Evolutionary conservation across 331 rosid species (phyloP), one percentile per base, ranked within the genome.

Genomic region (Stylosanthes scabra): DNA sequence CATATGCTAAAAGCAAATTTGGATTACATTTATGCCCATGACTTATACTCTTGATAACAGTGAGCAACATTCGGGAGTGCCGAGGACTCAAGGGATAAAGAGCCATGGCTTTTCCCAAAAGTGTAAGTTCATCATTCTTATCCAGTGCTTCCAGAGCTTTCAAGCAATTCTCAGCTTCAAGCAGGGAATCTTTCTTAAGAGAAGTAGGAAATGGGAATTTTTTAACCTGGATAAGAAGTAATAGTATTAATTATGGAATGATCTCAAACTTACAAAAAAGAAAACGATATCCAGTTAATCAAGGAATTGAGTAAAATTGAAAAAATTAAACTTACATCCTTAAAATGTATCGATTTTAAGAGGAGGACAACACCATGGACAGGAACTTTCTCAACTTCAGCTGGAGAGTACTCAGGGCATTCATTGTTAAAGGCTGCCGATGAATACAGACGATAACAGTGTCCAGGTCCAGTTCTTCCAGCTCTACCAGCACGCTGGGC

Each of bases 181-280:
- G 72, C 70, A 91, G 74, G 40, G 90, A 87, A 13, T 83, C 46
- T 54, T 68, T 78, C 59, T 88, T 85, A 14, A 96, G 90, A 78
- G 95, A 88, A 62, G 99, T 94, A n/a, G 99, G 99, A 88, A 94
- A 94, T 29, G 96, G 99, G 73, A 94, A 94, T 72, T 85, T 87
- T 67, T 76, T 73, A 46, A 94, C 96, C 98, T 90, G 88, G n/a
- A 68, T 67, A 49, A 72, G 6, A 58, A 52, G 56, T 59, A 52
- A 66, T 4, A 66, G 5, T 10, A 45, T 46, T 61, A 7, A 46
- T 13, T 9, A 76, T 14, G 47, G n/a, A 44, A 79, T 49, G 2
- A 63, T 11, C 50, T 73, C 47, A 52, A 61, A 37, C 46, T 55
- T 3, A 42, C 11, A 40, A 42, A 41, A 14, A 39, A 15, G 40